Evolutionary conservation across 805 yeast species (phyloP).

Genomic region (Myxozyma udenii): DNA sequence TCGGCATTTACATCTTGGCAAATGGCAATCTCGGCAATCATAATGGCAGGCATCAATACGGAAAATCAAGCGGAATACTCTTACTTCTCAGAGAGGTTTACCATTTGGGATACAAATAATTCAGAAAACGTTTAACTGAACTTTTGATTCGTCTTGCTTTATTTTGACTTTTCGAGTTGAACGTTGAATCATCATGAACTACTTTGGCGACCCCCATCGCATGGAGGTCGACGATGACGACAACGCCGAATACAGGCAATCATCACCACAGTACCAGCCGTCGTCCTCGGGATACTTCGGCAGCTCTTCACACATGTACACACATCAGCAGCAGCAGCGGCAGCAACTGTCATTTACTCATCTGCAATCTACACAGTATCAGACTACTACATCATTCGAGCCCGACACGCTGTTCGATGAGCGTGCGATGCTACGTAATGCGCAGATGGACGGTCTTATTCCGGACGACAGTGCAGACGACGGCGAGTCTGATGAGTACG

Average conservation of each 20-base stretch:
- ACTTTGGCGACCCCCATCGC: too few relatives aligned
- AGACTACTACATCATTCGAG: too few relatives aligned
- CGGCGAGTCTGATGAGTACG: conserved; percentile 15
- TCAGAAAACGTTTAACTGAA: background rate
- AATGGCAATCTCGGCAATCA: background rate
- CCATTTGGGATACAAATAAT: background rate
- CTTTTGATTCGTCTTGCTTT: too few relatives aligned
- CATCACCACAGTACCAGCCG: too few relatives aligned
- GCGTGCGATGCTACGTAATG: background rate
- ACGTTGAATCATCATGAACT: too few relatives aligned
- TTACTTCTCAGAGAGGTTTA: background rate
- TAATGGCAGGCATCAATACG: background rate
- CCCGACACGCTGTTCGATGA: too few relatives aligned
- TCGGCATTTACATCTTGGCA: background rate
- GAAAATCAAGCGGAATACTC: background rate
- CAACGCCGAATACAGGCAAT: too few relatives aligned
- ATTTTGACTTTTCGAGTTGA: too few relatives aligned
- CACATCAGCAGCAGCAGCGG: background rate
- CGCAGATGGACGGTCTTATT: background rate
- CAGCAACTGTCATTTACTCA: background rate
- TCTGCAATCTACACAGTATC: conserved; percentile 25
- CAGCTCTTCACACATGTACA: too few relatives aligned
- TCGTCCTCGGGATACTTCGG: too few relatives aligned
- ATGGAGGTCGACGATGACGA: too few relatives aligned
- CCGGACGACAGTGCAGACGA: background rate